A percentile compares a stretch with the other conserved stretches of the same genome.
phyloP scores from a whole-genome alignment of 768 basidiomycete genomes.

The Podaxis rugospora region DNA sequence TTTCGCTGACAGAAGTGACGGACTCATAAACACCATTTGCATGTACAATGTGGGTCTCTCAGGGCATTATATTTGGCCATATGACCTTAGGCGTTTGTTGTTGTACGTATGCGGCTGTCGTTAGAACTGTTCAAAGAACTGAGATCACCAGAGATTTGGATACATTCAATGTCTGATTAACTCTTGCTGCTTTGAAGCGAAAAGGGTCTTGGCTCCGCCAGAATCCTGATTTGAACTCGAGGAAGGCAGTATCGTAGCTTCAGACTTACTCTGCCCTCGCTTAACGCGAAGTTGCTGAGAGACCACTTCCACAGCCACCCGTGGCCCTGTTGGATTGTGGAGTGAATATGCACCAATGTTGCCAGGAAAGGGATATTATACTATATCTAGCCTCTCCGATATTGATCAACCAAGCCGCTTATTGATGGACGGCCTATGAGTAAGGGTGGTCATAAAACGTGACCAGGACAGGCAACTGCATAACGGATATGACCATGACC shows the following conservation, averaged over 20 bases:
- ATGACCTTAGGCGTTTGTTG: neutral
- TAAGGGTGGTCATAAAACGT: neutral
- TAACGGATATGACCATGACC: neutral
- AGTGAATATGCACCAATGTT: neutral
- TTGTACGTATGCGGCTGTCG: neutral
- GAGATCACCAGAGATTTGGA: neutral
- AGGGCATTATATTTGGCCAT: neutral
- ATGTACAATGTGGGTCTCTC: neutral
- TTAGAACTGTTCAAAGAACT: neutral
- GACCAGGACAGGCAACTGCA: neutral
- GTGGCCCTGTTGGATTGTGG: neutral
- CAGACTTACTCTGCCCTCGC: neutral
- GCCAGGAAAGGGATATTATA: neutral
- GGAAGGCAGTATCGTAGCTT: neutral
- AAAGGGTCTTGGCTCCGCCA: neutral
- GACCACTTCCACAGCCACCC: too few relatives aligned
- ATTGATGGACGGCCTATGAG: neutral
- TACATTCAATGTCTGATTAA: neutral
- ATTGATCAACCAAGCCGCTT: neutral
- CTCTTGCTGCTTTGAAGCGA: neutral
- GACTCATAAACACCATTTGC: neutral
- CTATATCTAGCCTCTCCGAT: neutral
- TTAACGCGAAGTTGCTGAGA: neutral
- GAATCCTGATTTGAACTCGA: neutral
- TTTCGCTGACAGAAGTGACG: neutral